Percentiles rank a stretch among this genome's conserved stretches.
Evolutionary conservation across 768 basidiomycete species (phyloP).

Genomic region (Cystoderma amianthinum): DNA sequence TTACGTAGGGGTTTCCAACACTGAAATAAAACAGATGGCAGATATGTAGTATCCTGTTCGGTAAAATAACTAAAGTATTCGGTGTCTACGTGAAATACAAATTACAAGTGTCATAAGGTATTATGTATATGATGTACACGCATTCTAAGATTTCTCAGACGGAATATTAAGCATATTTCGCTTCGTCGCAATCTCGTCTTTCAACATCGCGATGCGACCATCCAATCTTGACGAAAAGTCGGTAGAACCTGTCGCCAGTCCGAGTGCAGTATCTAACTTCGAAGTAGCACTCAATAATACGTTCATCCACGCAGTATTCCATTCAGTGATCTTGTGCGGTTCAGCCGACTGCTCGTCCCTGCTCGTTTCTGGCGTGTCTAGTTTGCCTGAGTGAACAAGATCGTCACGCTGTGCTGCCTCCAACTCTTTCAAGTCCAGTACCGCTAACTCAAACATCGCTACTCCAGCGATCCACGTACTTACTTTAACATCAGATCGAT

Average conservation of each 20-base stretch:
- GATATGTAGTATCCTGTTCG: no score
- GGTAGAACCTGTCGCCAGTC: constrained; percentile 41
- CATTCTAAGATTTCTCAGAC: no score
- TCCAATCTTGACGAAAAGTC: constrained; percentile 68
- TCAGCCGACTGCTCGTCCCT: constrained; percentile 6
- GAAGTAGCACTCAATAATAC: constrained; percentile 40
- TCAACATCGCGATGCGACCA: constrained; percentile 60
- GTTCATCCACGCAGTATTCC: constrained; percentile 38
- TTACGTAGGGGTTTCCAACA: no score
- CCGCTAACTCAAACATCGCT: constrained; percentile 63
- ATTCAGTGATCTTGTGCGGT: constrained; percentile 4
- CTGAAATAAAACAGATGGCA: no score
- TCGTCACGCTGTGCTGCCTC: constrained; percentile 21
- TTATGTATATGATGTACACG: no score
- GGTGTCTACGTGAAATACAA: no score
- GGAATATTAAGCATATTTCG: constrained; percentile 36
- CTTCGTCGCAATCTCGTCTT: constrained; percentile 64
- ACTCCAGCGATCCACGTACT: constrained; percentile 67
- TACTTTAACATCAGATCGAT: constrained; percentile 31
- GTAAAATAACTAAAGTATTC: no score
- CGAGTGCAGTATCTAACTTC: constrained; percentile 46
- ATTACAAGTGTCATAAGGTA: no score
- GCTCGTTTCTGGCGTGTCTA: not conserved
- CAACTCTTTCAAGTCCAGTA: constrained; percentile 59
- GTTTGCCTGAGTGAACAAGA: constrained; percentile 10